These are phyloP conservation scores for Plasmopara halstedii DNA, from an alignment of 352 stramenopile species.

Conservation along the genomic window DNA sequence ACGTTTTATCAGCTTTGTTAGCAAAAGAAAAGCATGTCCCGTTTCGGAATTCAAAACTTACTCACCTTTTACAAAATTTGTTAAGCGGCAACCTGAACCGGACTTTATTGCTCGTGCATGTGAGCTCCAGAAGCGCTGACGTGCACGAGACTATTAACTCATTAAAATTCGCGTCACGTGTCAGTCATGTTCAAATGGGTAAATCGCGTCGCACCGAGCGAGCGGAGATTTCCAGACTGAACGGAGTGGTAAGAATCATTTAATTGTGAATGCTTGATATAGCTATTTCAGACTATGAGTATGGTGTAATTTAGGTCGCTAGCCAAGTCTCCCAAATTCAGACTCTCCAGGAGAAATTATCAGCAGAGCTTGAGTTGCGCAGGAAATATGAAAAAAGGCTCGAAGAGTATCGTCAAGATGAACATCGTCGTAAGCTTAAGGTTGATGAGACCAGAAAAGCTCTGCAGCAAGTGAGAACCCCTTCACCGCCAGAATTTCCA, in stretches of 20 bases:
- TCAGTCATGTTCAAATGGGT: constrained; percentile 35
- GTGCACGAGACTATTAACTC: constrained; percentile 69
- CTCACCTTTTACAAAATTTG: constrained; percentile 74
- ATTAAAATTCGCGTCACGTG: constrained; percentile 66
- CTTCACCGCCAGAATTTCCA: constrained; percentile 37
- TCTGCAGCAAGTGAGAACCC: constrained; percentile 29
- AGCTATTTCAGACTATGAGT: too few species aligned
- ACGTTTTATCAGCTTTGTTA: constrained; percentile 59
- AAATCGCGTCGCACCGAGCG: constrained; percentile 40
- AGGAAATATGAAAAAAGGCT: constrained; percentile 73
- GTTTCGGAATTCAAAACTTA: constrained; percentile 83
- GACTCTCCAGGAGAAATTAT: constrained; percentile 58
- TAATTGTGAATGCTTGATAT: not conserved
- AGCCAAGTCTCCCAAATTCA: constrained; percentile 61
- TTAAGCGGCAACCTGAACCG: constrained; percentile 33
- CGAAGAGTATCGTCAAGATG: constrained; percentile 65
- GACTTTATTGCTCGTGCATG: constrained; percentile 57
- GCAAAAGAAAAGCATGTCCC: constrained; percentile 79
- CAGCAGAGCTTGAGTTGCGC: constrained; percentile 48
- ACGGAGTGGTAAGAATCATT: constrained; percentile 38
- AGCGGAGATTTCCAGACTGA: constrained; percentile 51
- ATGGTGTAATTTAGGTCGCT: constrained; percentile 48
- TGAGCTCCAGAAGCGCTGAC: constrained; percentile 39
- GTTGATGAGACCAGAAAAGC: constrained; percentile 42
- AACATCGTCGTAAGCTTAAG: constrained; percentile 36